phyloP scores from a whole-genome alignment of 495 filamentous ascomycete genomes.

The Neurospora pannonica region DNA sequence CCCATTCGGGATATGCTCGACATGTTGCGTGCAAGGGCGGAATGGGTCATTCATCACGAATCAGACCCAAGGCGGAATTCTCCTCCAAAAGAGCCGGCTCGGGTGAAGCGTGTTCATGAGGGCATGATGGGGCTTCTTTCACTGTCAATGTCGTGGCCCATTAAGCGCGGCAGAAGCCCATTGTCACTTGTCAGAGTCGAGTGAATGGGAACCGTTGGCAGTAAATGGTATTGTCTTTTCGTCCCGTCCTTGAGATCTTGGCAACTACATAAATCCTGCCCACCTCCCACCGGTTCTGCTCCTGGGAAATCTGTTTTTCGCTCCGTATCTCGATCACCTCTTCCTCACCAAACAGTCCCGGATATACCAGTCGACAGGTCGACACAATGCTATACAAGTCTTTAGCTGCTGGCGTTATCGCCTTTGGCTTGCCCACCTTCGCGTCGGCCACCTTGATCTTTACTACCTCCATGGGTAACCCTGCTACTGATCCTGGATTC shows the following conservation, averaged over 20 bases:
- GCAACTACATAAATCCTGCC: not conserved
- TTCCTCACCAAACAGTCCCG: not conserved
- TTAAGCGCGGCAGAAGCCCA: not conserved
- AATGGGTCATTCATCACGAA: not conserved
- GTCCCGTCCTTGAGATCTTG: not conserved
- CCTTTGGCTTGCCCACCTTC: constrained; percentile 21
- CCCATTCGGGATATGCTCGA: not conserved
- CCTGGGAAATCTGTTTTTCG: not conserved
- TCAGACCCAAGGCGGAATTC: not conserved
- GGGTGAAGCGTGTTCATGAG: not conserved
- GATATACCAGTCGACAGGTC: not conserved
- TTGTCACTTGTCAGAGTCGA: not conserved
- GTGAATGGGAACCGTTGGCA: not conserved
- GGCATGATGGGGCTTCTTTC: not conserved
- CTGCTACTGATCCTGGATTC: constrained; percentile 40
- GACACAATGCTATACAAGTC: constrained; percentile 3
- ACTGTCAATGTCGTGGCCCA: not conserved
- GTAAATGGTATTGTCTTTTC: not conserved
- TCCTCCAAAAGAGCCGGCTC: not conserved
- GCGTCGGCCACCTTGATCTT: constrained; percentile 40
- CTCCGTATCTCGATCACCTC: not conserved
- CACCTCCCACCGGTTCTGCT: not conserved
- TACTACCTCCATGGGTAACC: constrained; percentile 47
- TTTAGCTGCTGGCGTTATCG: constrained; percentile 8
- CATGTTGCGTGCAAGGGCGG: not conserved